phyloP scores from a whole-genome alignment of 805 yeast species.

The Kodamaea restingae region DNA sequence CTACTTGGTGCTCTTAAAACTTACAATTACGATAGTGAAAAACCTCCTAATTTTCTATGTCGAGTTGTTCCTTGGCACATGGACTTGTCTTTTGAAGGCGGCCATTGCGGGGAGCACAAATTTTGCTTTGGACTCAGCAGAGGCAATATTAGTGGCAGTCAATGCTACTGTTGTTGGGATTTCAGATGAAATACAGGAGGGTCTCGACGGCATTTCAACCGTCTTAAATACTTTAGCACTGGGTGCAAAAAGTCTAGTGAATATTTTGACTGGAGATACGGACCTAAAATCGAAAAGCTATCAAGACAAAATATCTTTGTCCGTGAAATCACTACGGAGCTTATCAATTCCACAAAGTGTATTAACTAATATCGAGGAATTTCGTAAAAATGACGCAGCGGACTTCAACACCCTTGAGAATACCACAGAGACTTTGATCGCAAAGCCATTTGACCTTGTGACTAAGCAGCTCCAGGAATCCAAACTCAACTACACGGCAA shows the following conservation, averaged over 20 bases:
- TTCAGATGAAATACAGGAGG: conserved; percentile 62
- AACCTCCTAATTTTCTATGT: conserved; percentile 58
- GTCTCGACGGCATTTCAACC: conserved; percentile 55
- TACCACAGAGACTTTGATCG: conserved; percentile 50
- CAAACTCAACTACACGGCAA: conserved; percentile 15
- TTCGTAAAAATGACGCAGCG: conserved; percentile 52
- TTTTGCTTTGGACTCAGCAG: conserved; percentile 71
- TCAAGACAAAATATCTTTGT: conserved; percentile 50
- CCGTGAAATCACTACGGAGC: conserved; percentile 51
- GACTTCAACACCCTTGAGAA: conserved; percentile 62
- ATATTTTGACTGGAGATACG: conserved; percentile 33
- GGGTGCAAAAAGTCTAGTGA: conserved; percentile 45
- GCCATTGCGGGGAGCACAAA: conserved; percentile 69
- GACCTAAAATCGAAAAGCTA: conserved; percentile 23
- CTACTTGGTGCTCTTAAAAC: conserved; percentile 38
- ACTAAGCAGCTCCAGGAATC: conserved; percentile 34
- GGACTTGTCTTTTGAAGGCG: conserved; percentile 74
- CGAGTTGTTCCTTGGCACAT: conserved; percentile 79
- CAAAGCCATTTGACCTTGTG: conserved; percentile 55
- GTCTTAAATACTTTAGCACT: conserved; percentile 53
- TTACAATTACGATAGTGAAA: conserved; percentile 55
- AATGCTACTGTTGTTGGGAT: conserved; percentile 54
- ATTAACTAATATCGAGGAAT: conserved; percentile 48
- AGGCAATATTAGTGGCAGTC: conserved; percentile 51
- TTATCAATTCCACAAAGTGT: conserved; percentile 65